phyloP scores from a whole-genome alignment of 2,329 filamentous ascomycete genomes.

The Fusarium udum region DNA sequence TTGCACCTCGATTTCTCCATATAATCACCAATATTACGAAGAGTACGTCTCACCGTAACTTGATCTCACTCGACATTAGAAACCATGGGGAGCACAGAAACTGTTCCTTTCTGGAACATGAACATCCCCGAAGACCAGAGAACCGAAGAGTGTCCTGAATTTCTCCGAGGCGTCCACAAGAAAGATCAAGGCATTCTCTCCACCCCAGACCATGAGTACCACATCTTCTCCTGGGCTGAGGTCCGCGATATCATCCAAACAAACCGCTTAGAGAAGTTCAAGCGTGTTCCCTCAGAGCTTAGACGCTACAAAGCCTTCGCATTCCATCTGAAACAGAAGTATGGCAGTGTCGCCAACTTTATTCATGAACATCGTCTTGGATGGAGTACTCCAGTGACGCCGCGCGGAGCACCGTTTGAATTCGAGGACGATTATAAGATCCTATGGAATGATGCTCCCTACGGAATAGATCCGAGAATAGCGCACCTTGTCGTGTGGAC shows the following conservation, averaged over 20 bases:
- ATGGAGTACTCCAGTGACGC: conserved; percentile 66
- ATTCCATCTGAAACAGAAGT: conserved; percentile 67
- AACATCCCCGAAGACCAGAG: conserved; percentile 74
- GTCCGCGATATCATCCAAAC: conserved; percentile 68
- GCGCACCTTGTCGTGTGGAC: conserved; percentile 93
- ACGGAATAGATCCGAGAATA: conserved; percentile 80
- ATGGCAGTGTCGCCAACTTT: conserved; percentile 83
- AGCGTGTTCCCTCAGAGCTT: conserved; percentile 79
- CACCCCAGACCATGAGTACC: conserved; percentile 74
- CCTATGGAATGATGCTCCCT: conserved; percentile 93
- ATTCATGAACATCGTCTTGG: conserved; percentile 74
- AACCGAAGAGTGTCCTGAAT: conserved; percentile 75
- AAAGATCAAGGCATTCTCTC: conserved; percentile 78
- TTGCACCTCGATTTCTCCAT: background rate
- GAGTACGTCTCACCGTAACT: conserved; percentile 27
- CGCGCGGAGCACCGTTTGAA: conserved; percentile 54
- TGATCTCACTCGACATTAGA: background rate
- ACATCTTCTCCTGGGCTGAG: conserved; percentile 72
- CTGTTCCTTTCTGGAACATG: conserved; percentile 79
- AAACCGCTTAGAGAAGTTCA: conserved; percentile 80
- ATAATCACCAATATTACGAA: background rate
- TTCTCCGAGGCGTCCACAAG: conserved; percentile 67
- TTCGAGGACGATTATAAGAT: conserved; percentile 72
- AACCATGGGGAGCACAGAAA: conserved; percentile 50
- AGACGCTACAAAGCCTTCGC: conserved; percentile 80